Conservation (phyloP, 768 basidiomycete genomes). For the Hericium alpestre region DNA sequence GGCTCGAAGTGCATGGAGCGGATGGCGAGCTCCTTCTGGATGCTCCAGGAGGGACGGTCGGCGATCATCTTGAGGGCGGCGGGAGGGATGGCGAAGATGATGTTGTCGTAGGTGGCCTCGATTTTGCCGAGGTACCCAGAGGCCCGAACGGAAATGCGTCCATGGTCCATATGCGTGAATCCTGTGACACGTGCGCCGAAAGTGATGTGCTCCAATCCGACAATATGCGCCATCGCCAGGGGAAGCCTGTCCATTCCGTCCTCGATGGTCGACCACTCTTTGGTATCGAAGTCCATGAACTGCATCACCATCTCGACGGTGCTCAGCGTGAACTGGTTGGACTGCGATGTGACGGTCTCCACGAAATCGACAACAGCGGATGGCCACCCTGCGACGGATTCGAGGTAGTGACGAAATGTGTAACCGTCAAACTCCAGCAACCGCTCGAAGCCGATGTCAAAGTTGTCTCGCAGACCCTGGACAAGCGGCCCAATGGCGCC, state of each 20-base stretch:
- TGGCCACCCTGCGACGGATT: constrained; percentile 6
- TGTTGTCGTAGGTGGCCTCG: constrained; percentile 12
- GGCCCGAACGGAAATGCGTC: constrained; percentile 7
- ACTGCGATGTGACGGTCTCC: constrained; percentile 16
- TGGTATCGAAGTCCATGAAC: constrained; percentile 15
- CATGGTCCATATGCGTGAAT: constrained; percentile 6
- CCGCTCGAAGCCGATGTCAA: constrained; percentile 8
- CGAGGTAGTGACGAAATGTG: constrained; percentile 15
- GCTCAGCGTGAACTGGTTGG: constrained; percentile 18
- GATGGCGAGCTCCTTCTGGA: constrained; percentile 14
- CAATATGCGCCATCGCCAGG: constrained; percentile 12
- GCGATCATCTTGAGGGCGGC: constrained; percentile 17
- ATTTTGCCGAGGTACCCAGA: neutral
- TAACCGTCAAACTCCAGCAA: constrained; percentile 13
- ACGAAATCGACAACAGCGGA: constrained; percentile 14
- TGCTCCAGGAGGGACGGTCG: constrained; percentile 14
- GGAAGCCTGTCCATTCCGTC: constrained; percentile 17
- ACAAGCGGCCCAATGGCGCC: constrained; percentile 8
- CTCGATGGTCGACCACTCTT: constrained; percentile 14
- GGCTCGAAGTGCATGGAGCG: constrained; percentile 13
- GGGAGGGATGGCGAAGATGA: constrained; percentile 16
- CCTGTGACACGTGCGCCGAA: constrained; percentile 13
- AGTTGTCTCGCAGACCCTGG: constrained; percentile 6
- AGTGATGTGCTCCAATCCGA: constrained; percentile 15
- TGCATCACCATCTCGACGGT: constrained; percentile 18